These are phyloP conservation scores for Aspergillus quadrilineatus DNA, from an alignment of 2,329 filamentous ascomycete genomes.

Conservation along the genomic window DNA sequence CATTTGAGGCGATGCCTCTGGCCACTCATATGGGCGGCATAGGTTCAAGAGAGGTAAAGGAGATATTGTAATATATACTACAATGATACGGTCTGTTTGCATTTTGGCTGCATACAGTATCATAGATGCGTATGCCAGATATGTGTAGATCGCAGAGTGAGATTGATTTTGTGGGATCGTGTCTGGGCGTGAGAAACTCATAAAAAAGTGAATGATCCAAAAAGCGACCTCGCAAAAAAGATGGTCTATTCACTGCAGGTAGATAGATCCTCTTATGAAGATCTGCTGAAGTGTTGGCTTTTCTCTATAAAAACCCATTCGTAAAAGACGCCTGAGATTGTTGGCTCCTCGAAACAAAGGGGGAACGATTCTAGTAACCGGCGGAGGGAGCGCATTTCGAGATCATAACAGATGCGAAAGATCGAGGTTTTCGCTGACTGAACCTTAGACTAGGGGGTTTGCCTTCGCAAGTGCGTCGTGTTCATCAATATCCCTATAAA, in stretches of 20 bases:
- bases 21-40: background rate
- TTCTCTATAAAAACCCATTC: slow-evolving; percentile 23
- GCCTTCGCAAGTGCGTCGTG: slow-evolving; percentile 71
- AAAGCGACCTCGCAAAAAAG: background rate
- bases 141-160: background rate
- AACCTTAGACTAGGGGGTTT: slow-evolving; percentile 32
- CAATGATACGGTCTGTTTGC: background rate
- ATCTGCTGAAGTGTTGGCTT: slow-evolving; percentile 9
- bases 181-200: background rate
- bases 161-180: background rate
- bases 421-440: background rate
- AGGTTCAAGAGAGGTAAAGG: background rate
- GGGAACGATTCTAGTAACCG: background rate
- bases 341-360: background rate
- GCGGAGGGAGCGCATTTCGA: background rate
- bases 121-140: background rate
- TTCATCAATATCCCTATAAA: slow-evolving; percentile 75
- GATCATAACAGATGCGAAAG: background rate
- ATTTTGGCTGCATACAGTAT: too few species aligned
- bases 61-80: background rate
- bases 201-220: background rate
- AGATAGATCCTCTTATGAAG: background rate
- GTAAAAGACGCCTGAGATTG: slow-evolving; percentile 18
- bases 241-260: background rate
- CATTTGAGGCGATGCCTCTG: background rate